These are phyloP conservation scores for Cladosporium austrohemisphaericum DNA, from an alignment of 2,329 filamentous ascomycete genomes.

Conservation along the genomic window DNA sequence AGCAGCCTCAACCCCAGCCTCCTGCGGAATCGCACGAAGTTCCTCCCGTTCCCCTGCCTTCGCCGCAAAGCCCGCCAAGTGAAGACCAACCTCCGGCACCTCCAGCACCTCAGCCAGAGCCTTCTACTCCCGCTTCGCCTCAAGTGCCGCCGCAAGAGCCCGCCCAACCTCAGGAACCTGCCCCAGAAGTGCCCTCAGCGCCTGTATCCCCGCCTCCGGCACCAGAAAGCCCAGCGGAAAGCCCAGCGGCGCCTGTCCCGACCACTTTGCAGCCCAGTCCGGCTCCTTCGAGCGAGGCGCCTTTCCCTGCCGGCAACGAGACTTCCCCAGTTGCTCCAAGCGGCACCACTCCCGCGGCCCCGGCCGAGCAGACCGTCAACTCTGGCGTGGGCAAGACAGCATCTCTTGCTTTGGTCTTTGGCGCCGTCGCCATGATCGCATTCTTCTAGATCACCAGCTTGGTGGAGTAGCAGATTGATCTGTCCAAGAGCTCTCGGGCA, in stretches of 20 bases:
- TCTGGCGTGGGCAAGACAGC: conserved; percentile 7
- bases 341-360: background rate
- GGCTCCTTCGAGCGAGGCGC: background rate
- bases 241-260: background rate
- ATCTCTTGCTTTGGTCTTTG: conserved; percentile 6
- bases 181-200: too few species aligned
- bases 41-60: too few species aligned
- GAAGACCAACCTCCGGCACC: background rate
- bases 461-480: background rate
- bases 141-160: background rate
- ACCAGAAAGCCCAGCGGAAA: background rate
- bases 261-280: conserved; percentile 8
- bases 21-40: too few species aligned
- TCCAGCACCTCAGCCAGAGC: background rate
- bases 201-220: background rate
- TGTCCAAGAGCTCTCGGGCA: background rate
- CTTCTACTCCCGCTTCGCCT: background rate
- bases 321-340: background rate
- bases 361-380: conserved; percentile 9
- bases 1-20: background rate
- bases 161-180: background rate
- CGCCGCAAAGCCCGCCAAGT: background rate
- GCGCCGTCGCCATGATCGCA: conserved; percentile 6
- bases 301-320: background rate
- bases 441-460: conserved; percentile 11